Percentiles rank a stretch among this genome's conserved stretches.
Evolutionary conservation across 176 grass and related monocot genomes (phyloP).

Genomic region (Bonia amplexicaulis): DNA sequence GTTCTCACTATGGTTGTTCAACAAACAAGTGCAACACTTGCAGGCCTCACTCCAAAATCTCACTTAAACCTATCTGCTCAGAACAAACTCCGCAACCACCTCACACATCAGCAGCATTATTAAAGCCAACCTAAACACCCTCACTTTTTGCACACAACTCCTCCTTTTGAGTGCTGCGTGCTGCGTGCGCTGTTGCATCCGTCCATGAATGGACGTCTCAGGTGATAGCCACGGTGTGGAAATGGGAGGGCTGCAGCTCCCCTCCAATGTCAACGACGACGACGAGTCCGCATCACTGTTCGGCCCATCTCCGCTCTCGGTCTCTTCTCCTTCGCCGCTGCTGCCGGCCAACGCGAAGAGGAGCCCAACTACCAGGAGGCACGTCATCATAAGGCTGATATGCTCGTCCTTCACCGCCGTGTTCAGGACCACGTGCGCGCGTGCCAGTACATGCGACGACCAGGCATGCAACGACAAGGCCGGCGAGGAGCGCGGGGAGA

Average conservation of each 20-base stretch:
- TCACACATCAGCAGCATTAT: neutral
- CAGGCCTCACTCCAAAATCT: neutral
- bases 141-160: neutral
- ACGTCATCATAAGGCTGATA: neutral
- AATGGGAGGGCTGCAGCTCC: neutral
- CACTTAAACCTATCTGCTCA: constrained; percentile 36
- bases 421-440: neutral
- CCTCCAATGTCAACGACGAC: neutral
- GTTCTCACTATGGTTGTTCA: constrained; percentile 14
- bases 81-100: constrained; percentile 17
- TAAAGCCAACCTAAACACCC: neutral
- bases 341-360: neutral
- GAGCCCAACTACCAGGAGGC: neutral
- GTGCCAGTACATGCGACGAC: neutral
- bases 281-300: neutral
- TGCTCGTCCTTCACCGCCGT: constrained; percentile 8
- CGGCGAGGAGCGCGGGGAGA: neutral
- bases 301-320: neutral
- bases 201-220: neutral
- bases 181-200: neutral
- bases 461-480: neutral
- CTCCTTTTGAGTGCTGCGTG: neutral
- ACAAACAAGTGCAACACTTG: constrained; percentile 8
- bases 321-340: neutral
- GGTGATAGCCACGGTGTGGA: neutral